phyloP scores from a whole-genome alignment of 176 grass and related monocot species.

The Pontederia crassipes region DNA sequence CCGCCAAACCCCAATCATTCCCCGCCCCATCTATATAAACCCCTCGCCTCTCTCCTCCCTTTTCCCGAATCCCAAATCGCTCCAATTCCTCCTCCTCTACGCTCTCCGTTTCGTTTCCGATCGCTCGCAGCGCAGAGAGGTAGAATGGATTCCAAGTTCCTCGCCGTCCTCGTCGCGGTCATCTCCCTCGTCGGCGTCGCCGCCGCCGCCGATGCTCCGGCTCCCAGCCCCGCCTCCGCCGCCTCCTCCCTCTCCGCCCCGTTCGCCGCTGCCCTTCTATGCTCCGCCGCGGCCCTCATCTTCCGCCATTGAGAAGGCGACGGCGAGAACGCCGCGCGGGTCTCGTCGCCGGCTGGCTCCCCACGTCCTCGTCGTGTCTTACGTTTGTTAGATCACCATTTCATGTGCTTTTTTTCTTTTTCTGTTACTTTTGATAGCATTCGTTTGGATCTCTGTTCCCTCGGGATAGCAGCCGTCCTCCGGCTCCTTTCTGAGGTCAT shows the following conservation, averaged over 20 bases:
- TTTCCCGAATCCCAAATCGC: too few relatives aligned
- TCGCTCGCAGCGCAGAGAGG: too few relatives aligned
- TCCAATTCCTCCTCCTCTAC: too few relatives aligned
- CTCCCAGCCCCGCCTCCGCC: slow-evolving; percentile 19
- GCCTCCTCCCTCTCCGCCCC: slow-evolving; percentile 23
- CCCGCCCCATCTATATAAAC: too few relatives aligned
- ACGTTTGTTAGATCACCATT: slow-evolving; percentile 8
- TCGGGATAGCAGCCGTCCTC: too few relatives aligned
- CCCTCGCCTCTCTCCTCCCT: too few relatives aligned
- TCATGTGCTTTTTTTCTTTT: neutral
- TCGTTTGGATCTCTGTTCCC: too few relatives aligned
- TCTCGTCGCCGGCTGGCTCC: neutral
- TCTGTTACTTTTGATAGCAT: too few relatives aligned
- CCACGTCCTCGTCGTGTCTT: slow-evolving; percentile 7
- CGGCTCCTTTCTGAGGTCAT: too few relatives aligned
- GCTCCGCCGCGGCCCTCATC: slow-evolving; percentile 31
- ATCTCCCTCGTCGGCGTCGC: slow-evolving; percentile 19
- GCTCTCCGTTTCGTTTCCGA: too few relatives aligned
- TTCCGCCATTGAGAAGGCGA: slow-evolving; percentile 28
- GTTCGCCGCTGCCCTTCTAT: slow-evolving; percentile 27
- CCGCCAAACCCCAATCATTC: too few relatives aligned
- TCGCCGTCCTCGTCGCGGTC: slow-evolving; percentile 2
- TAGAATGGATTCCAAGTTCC: too few relatives aligned
- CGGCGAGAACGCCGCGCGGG: neutral
- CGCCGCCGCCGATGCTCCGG: slow-evolving; percentile 27